A percentile compares a stretch with the other conserved stretches of the same genome.
Evolutionary conservation across 257 asterid species (phyloP).

Genomic region (Plantago major): DNA sequence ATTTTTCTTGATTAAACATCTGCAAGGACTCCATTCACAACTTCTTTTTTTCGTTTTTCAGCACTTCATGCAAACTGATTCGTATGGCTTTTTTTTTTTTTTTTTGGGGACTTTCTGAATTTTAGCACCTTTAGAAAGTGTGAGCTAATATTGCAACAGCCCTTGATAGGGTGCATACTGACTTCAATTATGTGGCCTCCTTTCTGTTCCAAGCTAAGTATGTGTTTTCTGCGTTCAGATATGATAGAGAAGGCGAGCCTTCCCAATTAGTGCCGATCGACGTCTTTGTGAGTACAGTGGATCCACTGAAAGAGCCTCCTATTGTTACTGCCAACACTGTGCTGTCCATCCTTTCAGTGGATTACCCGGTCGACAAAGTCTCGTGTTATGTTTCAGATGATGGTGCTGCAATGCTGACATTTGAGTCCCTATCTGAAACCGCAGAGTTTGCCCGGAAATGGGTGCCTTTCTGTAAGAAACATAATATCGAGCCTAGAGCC

Average conservation of each 20-base stretch:
- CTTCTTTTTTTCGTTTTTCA: too few relatives aligned
- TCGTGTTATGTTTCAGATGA: conserved; percentile 72
- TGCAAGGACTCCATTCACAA: too few relatives aligned
- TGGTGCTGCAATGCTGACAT: conserved; percentile 74
- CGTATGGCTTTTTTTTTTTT: too few relatives aligned
- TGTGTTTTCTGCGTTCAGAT: conserved; percentile 27
- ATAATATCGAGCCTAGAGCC: conserved; percentile 61
- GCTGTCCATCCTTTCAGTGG: conserved; percentile 63
- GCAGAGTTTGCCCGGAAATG: conserved; percentile 71
- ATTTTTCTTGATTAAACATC: too few relatives aligned
- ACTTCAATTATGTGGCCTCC: too few relatives aligned
- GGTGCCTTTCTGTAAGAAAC: conserved; percentile 76
- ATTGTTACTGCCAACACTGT: conserved; percentile 68
- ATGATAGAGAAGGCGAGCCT: conserved; percentile 69
- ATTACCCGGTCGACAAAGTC: conserved; percentile 67
- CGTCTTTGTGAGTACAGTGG: conserved; percentile 75
- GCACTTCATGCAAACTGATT: too few relatives aligned
- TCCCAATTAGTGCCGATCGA: conserved; percentile 64
- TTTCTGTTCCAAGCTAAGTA: background rate
- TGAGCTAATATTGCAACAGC: too few relatives aligned
- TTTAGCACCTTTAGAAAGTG: too few relatives aligned
- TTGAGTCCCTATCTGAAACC: conserved; percentile 65
- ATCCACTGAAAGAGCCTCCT: conserved; percentile 75
- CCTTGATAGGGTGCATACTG: too few relatives aligned
- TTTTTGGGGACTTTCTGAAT: too few relatives aligned